Evolutionary conservation across 2,329 filamentous ascomycete species (phyloP), one percentile per base, ranked within the genome.

Genomic region (Fusarium luffae): DNA sequence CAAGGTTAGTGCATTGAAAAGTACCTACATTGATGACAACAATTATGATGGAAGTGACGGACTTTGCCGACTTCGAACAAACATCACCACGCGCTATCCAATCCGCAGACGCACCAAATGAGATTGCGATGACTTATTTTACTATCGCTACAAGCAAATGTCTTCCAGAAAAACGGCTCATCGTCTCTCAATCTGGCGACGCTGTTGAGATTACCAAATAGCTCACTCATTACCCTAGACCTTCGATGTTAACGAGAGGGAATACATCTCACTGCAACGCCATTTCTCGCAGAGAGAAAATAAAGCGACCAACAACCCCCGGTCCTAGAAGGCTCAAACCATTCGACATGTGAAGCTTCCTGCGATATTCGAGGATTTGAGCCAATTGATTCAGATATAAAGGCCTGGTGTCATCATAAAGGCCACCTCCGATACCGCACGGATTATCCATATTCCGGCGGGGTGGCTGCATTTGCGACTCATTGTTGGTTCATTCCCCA

Each of bases 371-470:
- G 18, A n/a, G 34, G 0, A n/a, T 28, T 37, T 37, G 34, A 11
- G 34, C 34, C 34, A 11, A 37, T 37, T 37, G 18, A 37, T 3
- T 37, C 34, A 11, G 34, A n/a, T 32, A 2, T 4, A 9, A 14
- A 27, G 28, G 30, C 16, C 25, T n/a, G 19, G 41, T 37, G 34
- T 37, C 34, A 37, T 37, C 34, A 12, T 32, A 57, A 19, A 16
- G 21, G 21, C 7, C 25, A 16, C 1, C 44, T 66, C 67, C 67
- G 67, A 70, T 66, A 28, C 54, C 68, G 68, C 63, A 60, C 68
- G 68, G 68, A 43, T 54, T 14, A 71, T 70, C 30, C 16, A 65
- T 71, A 63, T 66, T 70, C 68, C 68, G 68, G 68, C 64, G 68
- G 68, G 68, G 68, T 68, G 68, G 48, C 52, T 37, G 13, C 54